Conservation (phyloP, 2,329 filamentous ascomycete genomes). For the Hypomyces rosellus region DNA sequence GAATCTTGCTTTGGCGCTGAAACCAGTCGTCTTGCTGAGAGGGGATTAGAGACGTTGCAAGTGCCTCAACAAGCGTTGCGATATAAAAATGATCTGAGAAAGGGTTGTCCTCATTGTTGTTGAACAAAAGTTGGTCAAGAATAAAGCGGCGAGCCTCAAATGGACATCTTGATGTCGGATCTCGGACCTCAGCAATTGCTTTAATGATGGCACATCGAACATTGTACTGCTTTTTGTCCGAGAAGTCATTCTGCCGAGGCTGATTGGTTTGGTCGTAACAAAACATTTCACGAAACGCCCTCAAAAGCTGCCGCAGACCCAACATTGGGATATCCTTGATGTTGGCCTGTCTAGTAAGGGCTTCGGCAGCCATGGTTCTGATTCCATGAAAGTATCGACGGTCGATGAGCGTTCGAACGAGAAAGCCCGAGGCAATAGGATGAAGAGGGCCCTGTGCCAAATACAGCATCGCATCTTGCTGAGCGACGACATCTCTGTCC, state of each 20-base stretch:
- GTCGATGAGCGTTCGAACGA: slow-evolving; percentile 86
- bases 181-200: slow-evolving; percentile 72
- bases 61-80: slow-evolving; percentile 63
- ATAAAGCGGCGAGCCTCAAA: slow-evolving; percentile 75
- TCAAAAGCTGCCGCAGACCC: slow-evolving; percentile 76
- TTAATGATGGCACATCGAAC: slow-evolving; percentile 78
- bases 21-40: slow-evolving; percentile 39
- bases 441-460: slow-evolving; percentile 62
- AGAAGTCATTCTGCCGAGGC: slow-evolving; percentile 85
- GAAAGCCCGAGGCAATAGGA: slow-evolving; percentile 79
- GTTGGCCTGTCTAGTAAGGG: slow-evolving; percentile 69
- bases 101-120: slow-evolving; percentile 86
- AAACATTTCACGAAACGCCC: slow-evolving; percentile 81
- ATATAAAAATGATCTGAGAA: slow-evolving; percentile 90
- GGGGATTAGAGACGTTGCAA: slow-evolving; percentile 53
- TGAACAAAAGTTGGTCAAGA: slow-evolving; percentile 82
- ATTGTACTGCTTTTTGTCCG: slow-evolving; percentile 76
- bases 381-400: slow-evolving; percentile 90
- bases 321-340: slow-evolving; percentile 62
- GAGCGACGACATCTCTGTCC: slow-evolving; percentile 92
- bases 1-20: slow-evolving; percentile 39
- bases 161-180: slow-evolving; percentile 68
- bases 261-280: slow-evolving; percentile 73
- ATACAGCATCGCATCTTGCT: slow-evolving; percentile 69
- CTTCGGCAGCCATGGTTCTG: slow-evolving; percentile 74